These are phyloP conservation scores for Penicillium maclennaniae DNA, from an alignment of 495 filamentous ascomycete species.

Conservation along the genomic window DNA sequence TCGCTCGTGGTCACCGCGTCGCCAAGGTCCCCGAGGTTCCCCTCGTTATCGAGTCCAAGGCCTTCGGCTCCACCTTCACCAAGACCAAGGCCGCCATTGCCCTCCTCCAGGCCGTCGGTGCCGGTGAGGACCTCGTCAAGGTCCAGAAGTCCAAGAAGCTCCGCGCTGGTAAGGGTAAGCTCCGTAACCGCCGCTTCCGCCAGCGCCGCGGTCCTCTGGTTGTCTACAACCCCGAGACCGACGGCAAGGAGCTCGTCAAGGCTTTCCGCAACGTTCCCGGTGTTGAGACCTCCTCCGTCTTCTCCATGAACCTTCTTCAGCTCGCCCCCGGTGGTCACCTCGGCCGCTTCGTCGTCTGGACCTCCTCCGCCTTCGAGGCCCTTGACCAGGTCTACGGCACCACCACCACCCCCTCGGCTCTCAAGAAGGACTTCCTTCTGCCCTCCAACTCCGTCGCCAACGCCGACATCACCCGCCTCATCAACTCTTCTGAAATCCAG, in stretches of 20 bases:
- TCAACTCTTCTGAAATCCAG: slow-evolving; percentile 99
- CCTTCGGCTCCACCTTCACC: slow-evolving; percentile 72
- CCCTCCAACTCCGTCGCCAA: slow-evolving; percentile 84
- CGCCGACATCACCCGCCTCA: slow-evolving; percentile 89
- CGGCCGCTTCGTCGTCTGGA: slow-evolving; percentile 98
- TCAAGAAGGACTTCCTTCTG: slow-evolving; percentile 98
- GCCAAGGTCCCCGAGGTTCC: slow-evolving; percentile 91
- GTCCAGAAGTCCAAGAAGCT: slow-evolving; percentile 91
- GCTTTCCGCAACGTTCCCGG: slow-evolving; percentile 98
- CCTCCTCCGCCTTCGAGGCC: slow-evolving; percentile 90
- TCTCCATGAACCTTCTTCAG: slow-evolving; percentile 95
- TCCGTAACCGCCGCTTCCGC: slow-evolving; percentile 88
- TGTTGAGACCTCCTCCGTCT: slow-evolving; percentile 95
- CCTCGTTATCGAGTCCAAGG: slow-evolving; percentile 86
- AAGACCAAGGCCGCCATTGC: slow-evolving; percentile 87
- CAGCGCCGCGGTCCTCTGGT: slow-evolving; percentile 96
- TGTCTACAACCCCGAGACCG: slow-evolving; percentile 89
- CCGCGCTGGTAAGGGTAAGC: slow-evolving; percentile 96
- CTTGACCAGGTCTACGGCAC: slow-evolving; percentile 95
- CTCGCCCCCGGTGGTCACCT: slow-evolving; percentile 98
- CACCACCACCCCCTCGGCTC: slow-evolving; percentile 73
- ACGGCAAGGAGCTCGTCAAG: slow-evolving; percentile 84
- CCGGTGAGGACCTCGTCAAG: slow-evolving; percentile 85
- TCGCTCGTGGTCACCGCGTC: slow-evolving; percentile 96
- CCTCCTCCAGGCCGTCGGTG: slow-evolving; percentile 86